Evolutionary conservation across 73 alveolate genomes (phyloP), one percentile per base, ranked within the genome.

Genomic region (Urostyla sp.): DNA sequence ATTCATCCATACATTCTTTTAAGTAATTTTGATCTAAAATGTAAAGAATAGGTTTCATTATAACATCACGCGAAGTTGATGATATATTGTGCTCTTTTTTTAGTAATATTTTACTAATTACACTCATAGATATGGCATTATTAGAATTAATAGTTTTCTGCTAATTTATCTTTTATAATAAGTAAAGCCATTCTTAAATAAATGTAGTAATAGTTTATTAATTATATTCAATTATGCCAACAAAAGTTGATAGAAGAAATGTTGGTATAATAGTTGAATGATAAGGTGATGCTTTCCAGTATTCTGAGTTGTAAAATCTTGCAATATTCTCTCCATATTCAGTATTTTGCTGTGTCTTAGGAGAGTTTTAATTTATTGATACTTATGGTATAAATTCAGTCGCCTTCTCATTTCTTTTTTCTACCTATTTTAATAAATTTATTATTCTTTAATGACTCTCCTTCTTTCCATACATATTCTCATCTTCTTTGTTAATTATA

Each of bases 261-360:
- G 87, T 48, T 21, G 92, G 55, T 1, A 58, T 30, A 0, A 67
- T 55, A 0, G 87, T 55, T 27, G 79, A 73, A 10, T 44, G 56
- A 32, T 83, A 83, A 54, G 49, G 21, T 0, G 92, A 83, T 6
- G 40, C 56, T 67, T 83, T 56, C 92, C 92, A 83, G 55, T 73
- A 20, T 46, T 35, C 63, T 20, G 73, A 74, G 32, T 75, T 75
- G 44, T 73, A 83, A 76, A 83, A 83, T 34, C 81, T 72, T 24
- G 18, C 73, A 3, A 46, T 38, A 6, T 8, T 63, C 50, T 73
- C 72, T 13, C 40, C 4, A n/a, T 73, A n/a, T n/a, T 5, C 63
- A 26, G 6, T 15, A 8, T 8, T 8, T 18, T 15, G 63, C n/a
- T 5, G 28, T 32, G 23, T 16, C 63, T n/a, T n/a, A n/a, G n/a